A percentile compares a stretch with the other conserved stretches of the same genome.
These are phyloP conservation scores for Trametes polyzona DNA, from an alignment of 1,284 basidiomycete genomes.

Conservation along the genomic window DNA sequence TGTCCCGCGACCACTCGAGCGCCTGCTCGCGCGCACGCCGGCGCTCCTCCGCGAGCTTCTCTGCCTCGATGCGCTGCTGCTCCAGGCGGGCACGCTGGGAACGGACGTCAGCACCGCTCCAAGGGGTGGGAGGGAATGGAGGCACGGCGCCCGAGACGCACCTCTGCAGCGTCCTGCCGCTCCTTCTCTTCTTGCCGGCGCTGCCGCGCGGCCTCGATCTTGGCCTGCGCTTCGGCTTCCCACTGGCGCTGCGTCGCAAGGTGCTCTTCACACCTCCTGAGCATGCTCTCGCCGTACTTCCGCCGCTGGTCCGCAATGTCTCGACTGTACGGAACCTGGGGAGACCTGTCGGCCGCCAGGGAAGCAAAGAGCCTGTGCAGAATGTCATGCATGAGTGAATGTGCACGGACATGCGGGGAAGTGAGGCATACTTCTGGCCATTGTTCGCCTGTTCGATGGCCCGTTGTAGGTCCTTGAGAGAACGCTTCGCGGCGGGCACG, in stretches of 20 bases:
- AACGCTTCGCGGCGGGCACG: constrained; percentile 74
- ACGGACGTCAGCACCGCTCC: not conserved
- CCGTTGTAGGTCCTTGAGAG: constrained; percentile 75
- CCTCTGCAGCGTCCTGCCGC: constrained; percentile 61
- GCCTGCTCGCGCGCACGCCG: constrained; percentile 79
- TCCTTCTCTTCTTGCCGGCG: constrained; percentile 70
- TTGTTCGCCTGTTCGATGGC: constrained; percentile 86
- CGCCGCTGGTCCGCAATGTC: constrained; percentile 88
- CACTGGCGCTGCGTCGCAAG: constrained; percentile 72
- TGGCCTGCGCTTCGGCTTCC: constrained; percentile 75
- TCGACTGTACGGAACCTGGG: constrained; percentile 78
- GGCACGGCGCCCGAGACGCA: constrained; percentile 35
- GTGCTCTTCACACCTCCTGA: constrained; percentile 81
- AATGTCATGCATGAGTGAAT: not conserved
- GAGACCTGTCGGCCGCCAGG: constrained; percentile 73
- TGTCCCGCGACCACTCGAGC: constrained; percentile 71
- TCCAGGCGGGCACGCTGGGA: constrained; percentile 58
- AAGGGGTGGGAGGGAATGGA: not conserved
- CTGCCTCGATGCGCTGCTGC: constrained; percentile 60
- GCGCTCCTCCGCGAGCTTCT: constrained; percentile 76
- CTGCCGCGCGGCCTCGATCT: constrained; percentile 74
- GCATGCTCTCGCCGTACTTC: constrained; percentile 85
- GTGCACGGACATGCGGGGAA: not conserved
- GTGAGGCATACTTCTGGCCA: constrained; percentile 75
- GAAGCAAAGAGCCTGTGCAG: constrained; percentile 74